phyloP scores from a whole-genome alignment of 2,329 filamentous ascomycete species.

The Ciborinia camelliae region DNA sequence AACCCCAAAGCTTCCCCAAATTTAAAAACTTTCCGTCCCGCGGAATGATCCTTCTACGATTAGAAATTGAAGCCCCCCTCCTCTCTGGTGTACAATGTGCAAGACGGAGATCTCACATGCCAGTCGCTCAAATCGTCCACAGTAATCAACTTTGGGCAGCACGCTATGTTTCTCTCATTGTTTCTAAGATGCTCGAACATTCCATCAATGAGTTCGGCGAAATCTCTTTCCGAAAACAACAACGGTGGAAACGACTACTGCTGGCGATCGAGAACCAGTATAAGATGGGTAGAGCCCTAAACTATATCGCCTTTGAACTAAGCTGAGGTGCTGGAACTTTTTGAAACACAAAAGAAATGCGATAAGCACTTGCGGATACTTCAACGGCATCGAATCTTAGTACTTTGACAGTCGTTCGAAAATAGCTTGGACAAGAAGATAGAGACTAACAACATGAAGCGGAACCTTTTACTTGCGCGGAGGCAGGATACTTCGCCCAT shows the following conservation, averaged over 20 bases:
- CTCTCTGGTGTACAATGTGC: too few species aligned
- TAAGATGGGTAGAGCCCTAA: neutral
- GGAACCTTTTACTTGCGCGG: conserved; percentile 4
- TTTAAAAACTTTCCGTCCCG: neutral
- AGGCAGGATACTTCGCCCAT: conserved; percentile 1
- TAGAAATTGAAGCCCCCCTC: neutral
- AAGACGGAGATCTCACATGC: too few species aligned
- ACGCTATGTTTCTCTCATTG: neutral
- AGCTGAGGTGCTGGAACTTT: neutral
- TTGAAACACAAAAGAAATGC: neutral
- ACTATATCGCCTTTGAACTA: neutral
- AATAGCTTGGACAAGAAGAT: neutral
- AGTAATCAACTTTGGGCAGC: neutral
- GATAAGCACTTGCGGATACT: conserved; percentile 1
- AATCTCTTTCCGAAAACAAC: neutral
- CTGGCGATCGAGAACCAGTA: neutral
- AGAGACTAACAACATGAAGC: neutral
- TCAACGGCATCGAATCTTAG: neutral
- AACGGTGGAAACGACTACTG: neutral
- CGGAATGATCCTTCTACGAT: neutral
- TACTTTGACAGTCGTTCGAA: neutral
- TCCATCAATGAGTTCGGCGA: neutral
- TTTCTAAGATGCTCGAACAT: neutral
- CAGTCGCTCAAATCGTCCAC: neutral
- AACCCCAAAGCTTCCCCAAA: neutral